These are phyloP conservation scores for Hypomyces perniciosus DNA, from an alignment of 2,329 filamentous ascomycete species.

Conservation along the genomic window DNA sequence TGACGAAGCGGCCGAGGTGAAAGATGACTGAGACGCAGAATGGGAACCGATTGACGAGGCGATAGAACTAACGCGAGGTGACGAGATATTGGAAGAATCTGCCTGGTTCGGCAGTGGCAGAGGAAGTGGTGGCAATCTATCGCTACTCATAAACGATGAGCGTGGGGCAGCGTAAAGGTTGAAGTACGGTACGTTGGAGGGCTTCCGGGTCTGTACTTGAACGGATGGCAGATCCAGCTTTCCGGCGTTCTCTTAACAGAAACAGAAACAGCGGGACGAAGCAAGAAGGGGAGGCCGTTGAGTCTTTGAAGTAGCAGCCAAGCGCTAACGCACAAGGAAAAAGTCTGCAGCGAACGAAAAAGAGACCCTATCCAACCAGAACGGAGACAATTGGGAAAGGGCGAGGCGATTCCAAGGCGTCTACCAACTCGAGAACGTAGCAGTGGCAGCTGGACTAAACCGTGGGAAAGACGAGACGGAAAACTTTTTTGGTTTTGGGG, in stretches of 20 bases:
- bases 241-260: constrained; percentile 53
- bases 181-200: constrained; percentile 49
- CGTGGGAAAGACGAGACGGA: constrained; percentile 5
- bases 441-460: constrained; percentile 6
- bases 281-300: not conserved
- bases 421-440: constrained; percentile 3
- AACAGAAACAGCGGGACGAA: not conserved
- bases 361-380: constrained; percentile 2
- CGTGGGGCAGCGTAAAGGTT: constrained; percentile 55
- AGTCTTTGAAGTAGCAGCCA: not conserved
- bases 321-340: not conserved
- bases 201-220: constrained; percentile 9
- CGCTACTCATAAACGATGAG: constrained; percentile 57
- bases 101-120: constrained; percentile 64
- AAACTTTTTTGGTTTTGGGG: constrained; percentile 10
- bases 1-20: constrained; percentile 49
- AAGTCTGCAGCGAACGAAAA: constrained; percentile 7
- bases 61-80: constrained; percentile 71
- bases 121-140: constrained; percentile 66
- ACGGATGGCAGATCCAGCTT: constrained; percentile 87
- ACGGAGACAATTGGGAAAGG: constrained; percentile 5
- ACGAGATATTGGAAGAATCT: constrained; percentile 65
- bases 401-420: not conserved
- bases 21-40: constrained; percentile 49
- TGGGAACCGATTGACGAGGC: constrained; percentile 51